Base-by-base conservation (phyloP, 495 filamentous ascomycete species). In the Neurospora sp. region DNA sequence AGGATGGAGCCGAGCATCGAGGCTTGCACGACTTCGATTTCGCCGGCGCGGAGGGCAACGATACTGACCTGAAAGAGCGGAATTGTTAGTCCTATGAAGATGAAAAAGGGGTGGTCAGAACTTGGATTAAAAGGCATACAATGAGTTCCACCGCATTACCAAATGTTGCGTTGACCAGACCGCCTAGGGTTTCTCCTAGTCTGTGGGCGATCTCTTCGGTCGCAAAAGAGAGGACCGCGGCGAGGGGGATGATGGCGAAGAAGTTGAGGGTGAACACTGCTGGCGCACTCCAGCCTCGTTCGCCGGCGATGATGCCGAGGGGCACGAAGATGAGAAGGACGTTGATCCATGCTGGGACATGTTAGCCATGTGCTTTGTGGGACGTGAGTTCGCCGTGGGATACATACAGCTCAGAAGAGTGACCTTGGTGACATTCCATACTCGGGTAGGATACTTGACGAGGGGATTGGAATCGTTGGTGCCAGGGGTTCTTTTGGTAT, bases 71-170 rank as follows among this genome's bases (percentile, higher is more conserved):
- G 78, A 71, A 70, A 5, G 27, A 8, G 53, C 73, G 73, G 38
- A 39, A 35, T 69, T 48, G 59, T 75, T 79, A 65, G 53, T 73
- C 75, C 72, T 31, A 73, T 40, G 68, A n/a, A 70, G 39, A n/a
- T 17, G 44, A 48, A 75, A 75, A 70, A 10, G 53, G 70, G 42
- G 41, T 74, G 27, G 48, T 70, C 40, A 74, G 72, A 75, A 74
- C 73, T 77, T 40, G 70, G 61, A 8, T 2, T 10, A 59, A 16
- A 59, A 59, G 22, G 79, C 92, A 78, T 85, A 97, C 96, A 84
- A 99, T 99, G 76, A 98, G 82, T 78, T 99, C 96, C n/a, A 98
- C 95, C 0, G 96, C 96, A 86, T 99, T 99, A 48, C 96, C 96
- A 83, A 97, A 97, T 8, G 93, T 96, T 37, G 96, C 96, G 85